Evolutionary conservation across 768 basidiomycete species (phyloP), one percentile per base, ranked within the genome.

Genomic region (Hygrophorus pudorinus): DNA sequence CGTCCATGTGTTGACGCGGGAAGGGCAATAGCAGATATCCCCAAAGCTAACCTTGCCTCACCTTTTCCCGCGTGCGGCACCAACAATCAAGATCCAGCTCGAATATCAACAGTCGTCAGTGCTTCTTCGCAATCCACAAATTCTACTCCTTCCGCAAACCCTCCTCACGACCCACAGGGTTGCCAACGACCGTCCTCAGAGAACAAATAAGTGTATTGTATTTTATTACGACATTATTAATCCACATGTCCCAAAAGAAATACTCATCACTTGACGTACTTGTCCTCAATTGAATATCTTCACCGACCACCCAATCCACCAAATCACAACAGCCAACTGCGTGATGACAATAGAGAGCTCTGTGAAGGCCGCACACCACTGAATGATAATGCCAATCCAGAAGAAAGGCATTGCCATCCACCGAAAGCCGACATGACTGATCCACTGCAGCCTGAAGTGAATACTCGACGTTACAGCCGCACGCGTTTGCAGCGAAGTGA

Each of bases 291-390:
- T 39, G 46, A 67, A 56, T 48, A 85, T 50, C 33, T 72, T 72
- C 34, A 84, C 56, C 20, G 66, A 67, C 85, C 85, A 88, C 18
- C 81, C 83, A 44, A 74, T 54, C 85, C 85, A 88, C 85, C 85
- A 88, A 7, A 68, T 53, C 33, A 79, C 62, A 16, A 82, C 73
- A 3, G 70, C 76, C 32, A 78, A 34, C 56, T 85, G 71, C 46
- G 77, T 64, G 12, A 78, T 48, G 10, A 86, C 69, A 46, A 85
- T 61, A 28, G 62, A 68, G 47, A 67, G 57, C 56, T 86, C 83
- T 20, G 76, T 57, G n/a, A 74, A 38, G 35, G 83, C 76, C 3
- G 79, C 79, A 51, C 70, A 59, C 79, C 81, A 85, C 53, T 80
- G 79, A 16, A 84, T 73, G 10, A 83, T 31, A 12, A 83, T 76